Percentiles rank a stretch among this genome's conserved stretches.
These are phyloP conservation scores for Tarenaya hassleriana DNA, from an alignment of 345 rosid species.

Conservation along the genomic window DNA sequence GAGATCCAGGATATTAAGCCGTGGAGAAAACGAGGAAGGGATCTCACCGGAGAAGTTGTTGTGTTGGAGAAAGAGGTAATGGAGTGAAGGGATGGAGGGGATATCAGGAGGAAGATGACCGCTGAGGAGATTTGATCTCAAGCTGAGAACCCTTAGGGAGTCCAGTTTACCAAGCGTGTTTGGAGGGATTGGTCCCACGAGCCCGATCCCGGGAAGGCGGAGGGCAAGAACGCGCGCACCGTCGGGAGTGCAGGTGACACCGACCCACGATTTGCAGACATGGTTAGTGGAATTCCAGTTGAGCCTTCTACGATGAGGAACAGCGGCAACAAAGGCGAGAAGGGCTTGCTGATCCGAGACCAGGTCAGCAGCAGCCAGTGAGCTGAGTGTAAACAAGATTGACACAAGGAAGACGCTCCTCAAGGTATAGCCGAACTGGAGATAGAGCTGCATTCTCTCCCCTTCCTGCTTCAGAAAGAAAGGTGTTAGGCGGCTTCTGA, in stretches of 20 bases:
- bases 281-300: conserved; percentile 53
- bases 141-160: conserved; percentile 51
- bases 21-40: conserved; percentile 42
- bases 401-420: conserved; percentile 32
- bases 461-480: conserved; percentile 37
- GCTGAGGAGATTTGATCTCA: conserved; percentile 56
- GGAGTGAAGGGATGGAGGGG: conserved; percentile 49
- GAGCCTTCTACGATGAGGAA: conserved; percentile 51
- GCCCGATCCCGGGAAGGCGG: conserved; percentile 73
- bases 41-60: conserved; percentile 70
- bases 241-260: conserved; percentile 46
- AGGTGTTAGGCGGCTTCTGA: too few species aligned
- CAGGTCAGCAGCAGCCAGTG: conserved; percentile 44
- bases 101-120: conserved; percentile 76
- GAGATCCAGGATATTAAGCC: conserved; percentile 50
- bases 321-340: conserved; percentile 47
- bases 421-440: conserved; percentile 17
- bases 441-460: conserved; percentile 24
- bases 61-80: conserved; percentile 58
- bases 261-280: conserved; percentile 65
- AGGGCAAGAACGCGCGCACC: conserved; percentile 42
- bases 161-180: conserved; percentile 69
- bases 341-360: conserved; percentile 66
- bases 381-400: conserved; percentile 30
- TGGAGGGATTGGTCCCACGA: conserved; percentile 54